These are phyloP conservation scores for Baffinella frigidus DNA, from an alignment of 208 protist species.

Conservation along the genomic window DNA sequence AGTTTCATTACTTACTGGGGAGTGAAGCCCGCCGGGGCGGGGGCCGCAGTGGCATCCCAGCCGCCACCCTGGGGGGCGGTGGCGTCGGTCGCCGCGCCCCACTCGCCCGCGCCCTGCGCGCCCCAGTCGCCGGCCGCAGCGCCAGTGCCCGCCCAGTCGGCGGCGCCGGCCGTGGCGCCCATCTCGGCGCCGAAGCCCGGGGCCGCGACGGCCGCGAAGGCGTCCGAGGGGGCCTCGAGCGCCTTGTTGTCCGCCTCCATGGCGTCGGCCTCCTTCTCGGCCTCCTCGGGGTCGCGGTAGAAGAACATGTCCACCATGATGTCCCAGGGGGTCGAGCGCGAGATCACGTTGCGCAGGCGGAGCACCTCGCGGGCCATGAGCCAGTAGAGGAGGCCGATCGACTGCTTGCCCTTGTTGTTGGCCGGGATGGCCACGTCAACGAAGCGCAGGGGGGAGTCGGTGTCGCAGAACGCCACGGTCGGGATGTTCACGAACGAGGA, in stretches of 20 bases:
- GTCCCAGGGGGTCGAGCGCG: slow-evolving; percentile 88
- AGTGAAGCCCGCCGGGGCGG: neutral
- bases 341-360: slow-evolving; percentile 77
- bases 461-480: slow-evolving; percentile 97
- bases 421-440: slow-evolving; percentile 95
- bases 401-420: slow-evolving; percentile 80
- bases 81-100: neutral
- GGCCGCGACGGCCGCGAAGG: neutral
- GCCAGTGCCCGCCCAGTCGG: neutral
- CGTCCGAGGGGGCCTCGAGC: neutral
- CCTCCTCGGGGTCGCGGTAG: slow-evolving; percentile 92
- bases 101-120: neutral
- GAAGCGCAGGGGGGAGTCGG: slow-evolving; percentile 90
- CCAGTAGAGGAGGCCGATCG: slow-evolving; percentile 99
- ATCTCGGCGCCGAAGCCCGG: neutral
- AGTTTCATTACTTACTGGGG: neutral
- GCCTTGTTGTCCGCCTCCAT: neutral
- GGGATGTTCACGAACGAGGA: slow-evolving; percentile 98
- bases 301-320: slow-evolving; percentile 99
- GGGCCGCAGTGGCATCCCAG: neutral
- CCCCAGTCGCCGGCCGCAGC: neutral
- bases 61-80: neutral
- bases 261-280: slow-evolving; percentile 44
- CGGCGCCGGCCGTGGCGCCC: neutral
- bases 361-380: slow-evolving; percentile 91